A percentile compares a stretch with the other conserved stretches of the same genome.
phyloP scores from a whole-genome alignment of 2,329 filamentous ascomycete species.

The Didymella keratinophila region DNA sequence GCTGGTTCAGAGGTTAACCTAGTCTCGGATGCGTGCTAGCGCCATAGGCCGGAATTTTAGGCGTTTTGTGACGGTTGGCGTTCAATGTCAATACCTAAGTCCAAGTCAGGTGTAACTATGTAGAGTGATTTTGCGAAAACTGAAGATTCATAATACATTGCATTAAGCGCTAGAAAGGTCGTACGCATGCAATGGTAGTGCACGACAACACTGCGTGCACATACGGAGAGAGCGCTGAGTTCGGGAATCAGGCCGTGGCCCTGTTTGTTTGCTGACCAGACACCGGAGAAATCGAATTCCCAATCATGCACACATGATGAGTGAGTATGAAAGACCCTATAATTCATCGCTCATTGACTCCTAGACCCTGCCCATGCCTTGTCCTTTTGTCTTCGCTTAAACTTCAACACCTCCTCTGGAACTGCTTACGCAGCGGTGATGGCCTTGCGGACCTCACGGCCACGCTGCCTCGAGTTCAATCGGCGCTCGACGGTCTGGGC shows the following conservation, averaged over 20 bases:
- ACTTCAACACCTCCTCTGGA: slow-evolving; percentile 27
- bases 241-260: slow-evolving; percentile 47
- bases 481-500: slow-evolving; percentile 72
- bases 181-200: slow-evolving; percentile 21
- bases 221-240: slow-evolving; percentile 20
- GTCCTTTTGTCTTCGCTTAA: slow-evolving; percentile 38
- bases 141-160: slow-evolving; percentile 23
- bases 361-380: slow-evolving; percentile 48
- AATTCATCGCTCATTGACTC: slow-evolving; percentile 53
- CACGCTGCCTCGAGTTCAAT: slow-evolving; percentile 93
- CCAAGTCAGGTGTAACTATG: not conserved
- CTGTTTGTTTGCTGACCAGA: slow-evolving; percentile 49
- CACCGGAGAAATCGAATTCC: slow-evolving; percentile 50
- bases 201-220: slow-evolving; percentile 18
- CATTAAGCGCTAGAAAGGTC: slow-evolving; percentile 21
- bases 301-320: slow-evolving; percentile 50
- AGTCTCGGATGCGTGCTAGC: slow-evolving; percentile 5
- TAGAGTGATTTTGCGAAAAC: not conserved
- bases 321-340: slow-evolving; percentile 47
- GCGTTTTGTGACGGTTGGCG: not conserved
- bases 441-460: slow-evolving; percentile 67
- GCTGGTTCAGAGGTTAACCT: slow-evolving; percentile 4
- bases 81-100: not conserved
- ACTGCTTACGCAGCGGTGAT: slow-evolving; percentile 63
- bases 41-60: not conserved